A percentile compares a stretch with the other conserved stretches of the same genome.
These are phyloP conservation scores for Gypsophila paniculata DNA, from an alignment of 179 eudicot species.

Conservation along the genomic window DNA sequence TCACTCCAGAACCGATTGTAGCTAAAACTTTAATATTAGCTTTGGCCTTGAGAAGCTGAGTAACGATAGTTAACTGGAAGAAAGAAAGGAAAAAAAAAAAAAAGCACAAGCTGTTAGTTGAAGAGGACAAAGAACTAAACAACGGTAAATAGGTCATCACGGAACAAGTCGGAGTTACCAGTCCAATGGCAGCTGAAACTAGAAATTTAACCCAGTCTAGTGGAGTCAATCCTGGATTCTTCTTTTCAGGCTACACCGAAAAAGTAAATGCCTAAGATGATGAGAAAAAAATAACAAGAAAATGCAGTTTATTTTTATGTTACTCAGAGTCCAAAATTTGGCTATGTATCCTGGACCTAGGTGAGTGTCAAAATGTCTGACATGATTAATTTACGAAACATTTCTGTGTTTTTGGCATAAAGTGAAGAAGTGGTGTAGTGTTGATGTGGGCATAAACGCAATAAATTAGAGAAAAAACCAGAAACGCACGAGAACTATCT, in stretches of 20 bases:
- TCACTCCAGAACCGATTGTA: slow-evolving; percentile 59
- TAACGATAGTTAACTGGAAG: slow-evolving; percentile 70
- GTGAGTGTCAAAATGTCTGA: too few species aligned
- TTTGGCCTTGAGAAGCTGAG: slow-evolving; percentile 54
- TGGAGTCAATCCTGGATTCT: slow-evolving; percentile 84
- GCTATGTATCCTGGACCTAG: too few species aligned
- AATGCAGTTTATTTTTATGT: too few species aligned
- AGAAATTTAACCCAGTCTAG: slow-evolving; percentile 90
- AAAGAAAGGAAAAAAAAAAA: slow-evolving; percentile 15
- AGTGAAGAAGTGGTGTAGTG: background rate
- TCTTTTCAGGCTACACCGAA: slow-evolving; percentile 68
- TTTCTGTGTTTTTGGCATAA: too few species aligned
- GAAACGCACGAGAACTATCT: slow-evolving; percentile 67
- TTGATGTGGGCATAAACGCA: background rate
- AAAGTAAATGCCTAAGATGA: background rate
- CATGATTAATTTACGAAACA: too few species aligned
- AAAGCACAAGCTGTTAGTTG: slow-evolving; percentile 7
- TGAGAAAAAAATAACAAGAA: too few species aligned
- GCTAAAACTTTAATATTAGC: slow-evolving; percentile 71
- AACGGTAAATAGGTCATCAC: background rate
- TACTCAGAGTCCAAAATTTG: too few species aligned
- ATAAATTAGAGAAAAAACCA: background rate
- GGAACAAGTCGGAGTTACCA: slow-evolving; percentile 44
- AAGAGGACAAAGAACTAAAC: background rate
- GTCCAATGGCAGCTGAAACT: slow-evolving; percentile 75